Evolutionary conservation across 805 yeast species (phyloP), one percentile per base, ranked within the genome.

Genomic region (Candida michaelii): DNA sequence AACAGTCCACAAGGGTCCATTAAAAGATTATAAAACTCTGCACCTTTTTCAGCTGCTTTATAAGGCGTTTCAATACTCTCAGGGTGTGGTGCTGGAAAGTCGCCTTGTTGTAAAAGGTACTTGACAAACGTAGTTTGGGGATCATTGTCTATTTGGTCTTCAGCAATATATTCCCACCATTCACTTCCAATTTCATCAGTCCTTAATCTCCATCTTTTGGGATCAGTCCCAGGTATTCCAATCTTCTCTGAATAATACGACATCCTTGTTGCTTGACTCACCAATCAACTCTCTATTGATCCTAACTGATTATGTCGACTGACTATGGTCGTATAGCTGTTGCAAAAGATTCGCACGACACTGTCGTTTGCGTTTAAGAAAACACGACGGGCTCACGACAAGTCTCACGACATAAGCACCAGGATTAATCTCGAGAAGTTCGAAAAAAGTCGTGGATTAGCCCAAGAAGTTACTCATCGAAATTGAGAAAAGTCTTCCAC

Each of bases 1-100:
- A 91, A 87, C 6, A 82, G 79, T 0, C 99, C 99, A n/a, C 83
- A 77, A 18, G 76, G 73, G 42, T 85, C 91, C 59, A 93, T 98
- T n/a, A 91, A 54, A 6, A 71, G 57, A 21, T 75, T 56, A 40
- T 87, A 77, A 55, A 87, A 89, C 1, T 75, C 70, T 2, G 90
- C 91, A 15, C 91, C 93, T 49, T 85, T 83, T 31, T 71, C 60
- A 1, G 90, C 84, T 3, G 95, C 79, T 33, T 83, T 81, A 25
- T 62, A 59, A 0, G 88, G 78, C 0, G 74, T 70, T 5, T 53
- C 58, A 2, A 62, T 62, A 13, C 75, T 72, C 1, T 52, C 53
- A 0, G 76, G 71, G 0, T 67, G 54, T 3, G 76, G 76, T 1
- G 60, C 46, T 12, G 55, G 55, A 40, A 71, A 69, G 21, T 58